Evolutionary conservation across 345 rosid species (phyloP).

Genomic region (Euphorbia tirucalli): DNA sequence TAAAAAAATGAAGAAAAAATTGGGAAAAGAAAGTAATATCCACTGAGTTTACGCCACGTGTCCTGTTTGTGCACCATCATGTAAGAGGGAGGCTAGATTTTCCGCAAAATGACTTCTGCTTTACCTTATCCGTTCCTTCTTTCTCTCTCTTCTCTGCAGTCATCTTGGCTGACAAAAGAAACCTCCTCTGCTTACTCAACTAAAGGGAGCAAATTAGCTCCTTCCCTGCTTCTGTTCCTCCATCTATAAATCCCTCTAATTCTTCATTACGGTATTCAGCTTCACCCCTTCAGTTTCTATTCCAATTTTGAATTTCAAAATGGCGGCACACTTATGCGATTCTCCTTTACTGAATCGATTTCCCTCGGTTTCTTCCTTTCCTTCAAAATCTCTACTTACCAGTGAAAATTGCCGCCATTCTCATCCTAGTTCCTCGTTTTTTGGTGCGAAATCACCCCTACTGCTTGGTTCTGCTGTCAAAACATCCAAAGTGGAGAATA

Average conservation of each 20-base stretch:
- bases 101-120: not conserved
- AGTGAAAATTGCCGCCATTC: slow-evolving; percentile 25
- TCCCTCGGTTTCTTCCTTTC: slow-evolving; percentile 36
- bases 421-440: slow-evolving; percentile 39
- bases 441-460: slow-evolving; percentile 30
- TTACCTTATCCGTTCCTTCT: not conserved
- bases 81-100: not conserved
- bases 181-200: not conserved
- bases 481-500: slow-evolving; percentile 18
- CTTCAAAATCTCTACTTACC: slow-evolving; percentile 37
- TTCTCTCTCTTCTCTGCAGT: not conserved
- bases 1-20: not conserved
- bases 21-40: not conserved
- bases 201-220: not conserved
- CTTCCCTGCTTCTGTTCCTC: not conserved
- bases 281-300: not conserved
- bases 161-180: not conserved
- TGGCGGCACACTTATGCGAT: slow-evolving; percentile 49
- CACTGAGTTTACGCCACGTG: not conserved
- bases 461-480: slow-evolving; percentile 16
- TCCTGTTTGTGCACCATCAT: not conserved
- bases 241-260: not conserved
- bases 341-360: slow-evolving; percentile 29
- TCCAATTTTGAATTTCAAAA: slow-evolving; percentile 13
- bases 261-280: not conserved